phyloP scores from a whole-genome alignment of 257 asterid genomes.

The Nicotiana undulata region DNA sequence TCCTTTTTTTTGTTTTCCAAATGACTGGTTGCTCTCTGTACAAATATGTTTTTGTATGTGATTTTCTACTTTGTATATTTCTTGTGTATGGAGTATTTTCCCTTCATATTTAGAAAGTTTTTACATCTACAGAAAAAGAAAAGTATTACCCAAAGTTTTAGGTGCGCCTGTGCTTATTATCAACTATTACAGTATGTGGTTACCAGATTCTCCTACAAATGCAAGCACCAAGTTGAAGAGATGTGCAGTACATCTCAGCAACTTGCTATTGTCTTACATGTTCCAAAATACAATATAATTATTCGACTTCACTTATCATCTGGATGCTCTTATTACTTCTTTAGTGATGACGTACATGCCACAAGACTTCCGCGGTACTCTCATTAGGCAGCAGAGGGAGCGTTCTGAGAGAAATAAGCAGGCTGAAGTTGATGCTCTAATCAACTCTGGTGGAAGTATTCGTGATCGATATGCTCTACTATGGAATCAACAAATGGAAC shows the following conservation, averaged over 20 bases:
- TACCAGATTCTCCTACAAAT: not conserved
- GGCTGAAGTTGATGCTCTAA: constrained; percentile 69
- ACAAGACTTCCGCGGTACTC: constrained; percentile 92
- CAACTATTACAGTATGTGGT: not conserved
- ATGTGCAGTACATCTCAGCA: not conserved
- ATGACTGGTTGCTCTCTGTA: not conserved
- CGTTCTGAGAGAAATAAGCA: constrained; percentile 97
- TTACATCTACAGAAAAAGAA: not conserved
- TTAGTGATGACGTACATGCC: constrained; percentile 98
- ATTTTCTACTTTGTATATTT: not conserved
- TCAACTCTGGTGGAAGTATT: constrained; percentile 84
- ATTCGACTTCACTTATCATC: not conserved
- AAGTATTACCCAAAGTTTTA: not conserved
- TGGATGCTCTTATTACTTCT: constrained; percentile 4
- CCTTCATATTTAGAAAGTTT: not conserved
- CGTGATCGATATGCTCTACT: constrained; percentile 71
- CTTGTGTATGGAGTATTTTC: not conserved
- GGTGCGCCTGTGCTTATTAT: not conserved
- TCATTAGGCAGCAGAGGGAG: constrained; percentile 94
- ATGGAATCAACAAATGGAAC: constrained; percentile 96
- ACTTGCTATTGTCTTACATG: not conserved
- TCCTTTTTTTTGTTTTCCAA: not conserved
- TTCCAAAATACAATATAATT: not conserved
- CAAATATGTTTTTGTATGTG: not conserved
- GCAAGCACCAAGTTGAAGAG: constrained; percentile 1